phyloP scores from a whole-genome alignment of 805 yeast species.

The Lipomyces sp. region DNA sequence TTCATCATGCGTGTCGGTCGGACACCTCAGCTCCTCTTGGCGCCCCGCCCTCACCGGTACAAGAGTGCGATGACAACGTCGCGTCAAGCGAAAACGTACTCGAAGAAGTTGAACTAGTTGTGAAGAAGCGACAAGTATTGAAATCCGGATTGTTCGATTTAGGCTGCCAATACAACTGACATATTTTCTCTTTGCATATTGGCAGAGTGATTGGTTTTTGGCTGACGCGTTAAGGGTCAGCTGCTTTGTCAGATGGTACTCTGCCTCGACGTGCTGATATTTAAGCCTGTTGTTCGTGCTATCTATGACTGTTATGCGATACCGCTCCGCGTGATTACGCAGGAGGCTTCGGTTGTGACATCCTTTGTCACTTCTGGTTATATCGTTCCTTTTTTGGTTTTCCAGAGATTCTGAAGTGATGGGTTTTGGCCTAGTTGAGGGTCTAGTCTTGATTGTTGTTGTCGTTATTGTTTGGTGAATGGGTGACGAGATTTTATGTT shows the following conservation, averaged over 20 bases:
- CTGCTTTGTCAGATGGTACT: background rate
- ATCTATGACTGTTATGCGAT: slow-evolving; percentile 1
- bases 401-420: too few relatives aligned
- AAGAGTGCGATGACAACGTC: background rate
- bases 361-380: too few relatives aligned
- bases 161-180: background rate
- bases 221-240: background rate
- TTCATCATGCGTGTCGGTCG: background rate
- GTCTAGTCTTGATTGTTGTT: too few relatives aligned
- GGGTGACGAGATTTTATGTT: too few relatives aligned
- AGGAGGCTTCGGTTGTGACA: too few relatives aligned
- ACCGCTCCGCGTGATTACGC: background rate
- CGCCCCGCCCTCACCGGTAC: background rate
- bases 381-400: too few relatives aligned
- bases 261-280: background rate
- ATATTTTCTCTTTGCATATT: background rate
- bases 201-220: background rate
- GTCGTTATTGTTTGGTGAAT: too few relatives aligned
- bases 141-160: background rate
- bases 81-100: slow-evolving; percentile 7
- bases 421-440: too few relatives aligned
- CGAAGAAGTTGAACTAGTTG: slow-evolving; percentile 25
- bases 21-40: background rate
- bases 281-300: background rate
- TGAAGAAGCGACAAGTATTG: slow-evolving; percentile 20